Base-by-base conservation (phyloP, 140 eudicot genomes). In the Stevia rebaudiana region DNA sequence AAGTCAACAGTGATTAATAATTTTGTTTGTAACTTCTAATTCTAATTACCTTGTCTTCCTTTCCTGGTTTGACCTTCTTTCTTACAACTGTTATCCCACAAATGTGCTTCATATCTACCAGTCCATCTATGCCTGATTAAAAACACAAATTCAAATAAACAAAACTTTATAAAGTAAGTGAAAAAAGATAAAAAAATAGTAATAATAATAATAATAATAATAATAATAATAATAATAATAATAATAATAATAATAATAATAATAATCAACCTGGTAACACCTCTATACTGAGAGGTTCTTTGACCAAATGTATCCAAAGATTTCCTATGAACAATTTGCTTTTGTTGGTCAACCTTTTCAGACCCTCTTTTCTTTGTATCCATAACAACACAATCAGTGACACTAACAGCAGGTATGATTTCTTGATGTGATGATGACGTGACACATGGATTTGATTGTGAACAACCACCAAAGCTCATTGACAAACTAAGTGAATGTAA, bases 191-290 rank as follows among this genome's bases (percentile, higher is more conserved):
- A 24, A 63, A 22, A 44, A 25, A 37, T 16, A n/a, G n/a, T n/a
- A n/a, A n/a, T n/a, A n/a, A n/a, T n/a, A n/a, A n/a, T n/a, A n/a
- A n/a, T n/a, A n/a, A n/a, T n/a, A n/a, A n/a, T n/a, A n/a, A n/a
- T n/a, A n/a, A n/a, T n/a, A n/a, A n/a, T n/a, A n/a, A n/a, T n/a
- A n/a, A n/a, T n/a, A n/a, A n/a, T n/a, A n/a, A n/a, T n/a, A n/a
- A n/a, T n/a, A n/a, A n/a, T n/a, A n/a, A n/a, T n/a, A n/a, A n/a
- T n/a, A n/a, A n/a, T n/a, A n/a, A n/a, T n/a, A n/a, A n/a, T n/a
- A n/a, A n/a, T n/a, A n/a, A n/a, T n/a, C 24, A 55, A 90, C 97
- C 97, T 86, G n/a, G 97, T 90, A 51, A 90, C 97, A 44, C 97
- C 97, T 72, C 97, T 84, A 68, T 84, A 90, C 88, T 86, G 95